These are phyloP conservation scores for Camellia sinensis DNA, from an alignment of 148 eudicot species.

Conservation along the genomic window DNA sequence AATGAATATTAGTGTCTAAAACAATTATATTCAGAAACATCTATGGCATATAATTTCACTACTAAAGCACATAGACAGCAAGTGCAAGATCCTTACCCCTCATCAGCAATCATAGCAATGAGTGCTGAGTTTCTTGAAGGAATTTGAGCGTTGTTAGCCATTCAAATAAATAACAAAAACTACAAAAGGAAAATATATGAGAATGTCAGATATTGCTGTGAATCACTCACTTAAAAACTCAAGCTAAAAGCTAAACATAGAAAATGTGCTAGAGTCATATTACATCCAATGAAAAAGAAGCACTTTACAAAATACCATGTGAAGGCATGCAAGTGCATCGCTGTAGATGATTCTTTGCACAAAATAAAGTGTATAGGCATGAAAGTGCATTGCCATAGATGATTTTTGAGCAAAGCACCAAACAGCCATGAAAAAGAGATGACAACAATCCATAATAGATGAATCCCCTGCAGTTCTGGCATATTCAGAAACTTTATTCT, in stretches of 20 bases:
- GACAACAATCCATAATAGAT: background rate
- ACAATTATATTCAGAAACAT: background rate
- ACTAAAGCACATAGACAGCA: background rate
- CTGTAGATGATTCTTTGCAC: background rate
- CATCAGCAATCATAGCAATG: slow-evolving; percentile 78
- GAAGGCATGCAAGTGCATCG: background rate
- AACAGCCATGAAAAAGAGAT: background rate
- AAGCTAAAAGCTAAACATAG: background rate
- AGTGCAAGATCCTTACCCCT: slow-evolving; percentile 38
- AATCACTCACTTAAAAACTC: background rate
- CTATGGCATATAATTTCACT: background rate
- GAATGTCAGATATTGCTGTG: background rate
- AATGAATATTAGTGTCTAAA: background rate
- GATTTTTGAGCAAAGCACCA: background rate
- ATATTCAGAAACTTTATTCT: background rate
- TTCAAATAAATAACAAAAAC: slow-evolving; percentile 15
- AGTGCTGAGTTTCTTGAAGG: slow-evolving; percentile 64
- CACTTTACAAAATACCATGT: background rate
- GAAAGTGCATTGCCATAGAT: background rate
- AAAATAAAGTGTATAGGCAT: background rate
- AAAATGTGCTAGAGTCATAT: background rate
- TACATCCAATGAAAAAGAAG: background rate
- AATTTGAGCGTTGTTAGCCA: slow-evolving; percentile 69
- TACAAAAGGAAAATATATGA: background rate
- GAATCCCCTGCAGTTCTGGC: background rate